Conservation (phyloP, 2,329 filamentous ascomycete genomes). For the Aspergillus sp. region DNA sequence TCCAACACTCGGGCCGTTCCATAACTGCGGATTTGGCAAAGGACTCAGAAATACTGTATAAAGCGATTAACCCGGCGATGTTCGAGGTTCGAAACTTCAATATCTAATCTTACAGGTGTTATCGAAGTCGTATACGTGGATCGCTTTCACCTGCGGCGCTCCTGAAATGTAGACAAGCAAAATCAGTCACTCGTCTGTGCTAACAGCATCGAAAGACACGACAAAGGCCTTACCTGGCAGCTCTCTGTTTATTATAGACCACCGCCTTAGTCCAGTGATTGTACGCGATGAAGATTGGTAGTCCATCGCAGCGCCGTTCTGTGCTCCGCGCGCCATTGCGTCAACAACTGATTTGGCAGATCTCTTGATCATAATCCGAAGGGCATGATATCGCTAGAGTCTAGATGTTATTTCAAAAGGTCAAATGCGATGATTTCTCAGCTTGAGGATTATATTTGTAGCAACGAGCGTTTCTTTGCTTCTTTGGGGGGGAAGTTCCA, state of each 20-base stretch:
- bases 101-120: constrained; percentile 71
- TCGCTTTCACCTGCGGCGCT: constrained; percentile 67
- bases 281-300: constrained; percentile 49
- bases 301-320: constrained; percentile 28
- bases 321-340: constrained; percentile 27
- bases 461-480: not conserved
- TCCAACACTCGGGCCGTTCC: constrained; percentile 76
- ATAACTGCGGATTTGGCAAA: constrained; percentile 82
- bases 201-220: not conserved
- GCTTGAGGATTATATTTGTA: not conserved
- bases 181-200: not conserved
- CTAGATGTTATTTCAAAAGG: not conserved
- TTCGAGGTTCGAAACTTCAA: not conserved
- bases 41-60: constrained; percentile 81
- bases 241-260: constrained; percentile 75
- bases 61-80: constrained; percentile 11
- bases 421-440: too few species aligned
- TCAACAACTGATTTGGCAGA: constrained; percentile 38
- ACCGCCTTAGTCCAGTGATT: constrained; percentile 74
- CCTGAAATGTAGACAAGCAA: constrained; percentile 37
- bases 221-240: constrained; percentile 59
- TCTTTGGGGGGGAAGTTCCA: not conserved
- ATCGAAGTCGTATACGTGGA: constrained; percentile 98
- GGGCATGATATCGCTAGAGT: constrained; percentile 21
- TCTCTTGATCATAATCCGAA: constrained; percentile 15